Evolutionary conservation across 805 yeast genomes (phyloP).

Genomic region (Yamadazyma akitaensis): DNA sequence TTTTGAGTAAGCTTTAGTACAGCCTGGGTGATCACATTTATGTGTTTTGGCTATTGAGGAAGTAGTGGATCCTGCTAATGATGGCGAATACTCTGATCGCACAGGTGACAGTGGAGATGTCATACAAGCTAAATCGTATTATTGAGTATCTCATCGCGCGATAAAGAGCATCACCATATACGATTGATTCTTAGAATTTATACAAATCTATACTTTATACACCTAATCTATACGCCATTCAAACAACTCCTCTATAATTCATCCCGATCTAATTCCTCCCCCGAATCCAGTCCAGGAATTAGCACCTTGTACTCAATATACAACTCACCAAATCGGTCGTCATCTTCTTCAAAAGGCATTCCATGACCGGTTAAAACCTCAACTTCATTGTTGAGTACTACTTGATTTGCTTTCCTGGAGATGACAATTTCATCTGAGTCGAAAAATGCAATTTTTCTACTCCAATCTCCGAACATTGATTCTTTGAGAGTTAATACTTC

Average conservation of each 20-base stretch:
- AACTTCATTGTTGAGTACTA: slow-evolving; percentile 63
- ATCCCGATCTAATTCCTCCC: not conserved
- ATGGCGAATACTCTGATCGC: not conserved
- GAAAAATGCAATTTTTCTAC: slow-evolving; percentile 59
- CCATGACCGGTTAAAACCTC: slow-evolving; percentile 76
- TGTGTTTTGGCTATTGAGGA: slow-evolving; percentile 26
- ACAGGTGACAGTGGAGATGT: not conserved
- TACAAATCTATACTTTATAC: no score
- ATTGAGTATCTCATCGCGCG: no score
- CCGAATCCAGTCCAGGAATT: slow-evolving; percentile 17
- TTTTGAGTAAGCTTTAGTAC: slow-evolving; percentile 62
- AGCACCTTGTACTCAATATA: slow-evolving; percentile 50
- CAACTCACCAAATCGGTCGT: slow-evolving; percentile 40
- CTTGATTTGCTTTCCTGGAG: slow-evolving; percentile 47
- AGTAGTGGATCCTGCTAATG: not conserved
- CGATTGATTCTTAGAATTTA: no score
- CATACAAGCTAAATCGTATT: not conserved
- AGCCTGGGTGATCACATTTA: slow-evolving; percentile 55
- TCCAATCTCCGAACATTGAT: slow-evolving; percentile 80
- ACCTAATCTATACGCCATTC: not conserved
- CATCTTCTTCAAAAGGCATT: slow-evolving; percentile 64
- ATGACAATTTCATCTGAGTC: slow-evolving; percentile 52
- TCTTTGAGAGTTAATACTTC: slow-evolving; percentile 74
- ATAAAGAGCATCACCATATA: no score
- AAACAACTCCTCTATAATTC: not conserved